These are phyloP conservation scores for Aspergillus olivimuriae DNA, from an alignment of 495 filamentous ascomycete species.

Conservation along the genomic window DNA sequence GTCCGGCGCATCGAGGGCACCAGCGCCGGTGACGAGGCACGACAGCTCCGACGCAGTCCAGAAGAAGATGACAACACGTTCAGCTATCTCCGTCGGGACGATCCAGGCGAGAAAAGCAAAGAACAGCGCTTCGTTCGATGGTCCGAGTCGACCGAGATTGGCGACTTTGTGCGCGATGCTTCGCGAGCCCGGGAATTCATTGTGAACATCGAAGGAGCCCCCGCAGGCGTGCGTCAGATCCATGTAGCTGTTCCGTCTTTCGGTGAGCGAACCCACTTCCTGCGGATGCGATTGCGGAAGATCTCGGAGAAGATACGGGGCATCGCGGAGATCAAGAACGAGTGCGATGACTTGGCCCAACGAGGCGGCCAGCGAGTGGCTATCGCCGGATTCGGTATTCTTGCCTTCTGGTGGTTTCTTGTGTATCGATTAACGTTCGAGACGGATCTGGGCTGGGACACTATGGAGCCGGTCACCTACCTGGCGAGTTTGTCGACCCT, in stretches of 20 bases:
- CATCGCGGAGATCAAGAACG: slow-evolving; percentile 66
- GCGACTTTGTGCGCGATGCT: slow-evolving; percentile 92
- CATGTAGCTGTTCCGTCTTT: slow-evolving; percentile 79
- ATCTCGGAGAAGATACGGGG: slow-evolving; percentile 58
- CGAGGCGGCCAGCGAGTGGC: slow-evolving; percentile 71
- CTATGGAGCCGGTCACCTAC: slow-evolving; percentile 89
- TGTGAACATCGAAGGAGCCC: slow-evolving; percentile 70
- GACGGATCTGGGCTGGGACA: slow-evolving; percentile 78
- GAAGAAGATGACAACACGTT: slow-evolving; percentile 31
- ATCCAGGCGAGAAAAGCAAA: slow-evolving; percentile 11
- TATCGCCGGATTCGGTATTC: slow-evolving; percentile 64
- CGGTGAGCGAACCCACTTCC: slow-evolving; percentile 80
- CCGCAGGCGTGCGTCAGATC: slow-evolving; percentile 53
- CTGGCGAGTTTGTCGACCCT: slow-evolving; percentile 74
- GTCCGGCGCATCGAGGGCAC: slow-evolving; percentile 44
- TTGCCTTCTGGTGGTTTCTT: slow-evolving; percentile 71
- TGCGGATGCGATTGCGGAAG: slow-evolving; percentile 68
- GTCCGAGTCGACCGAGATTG: slow-evolving; percentile 83
- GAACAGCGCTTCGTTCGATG: slow-evolving; percentile 69
- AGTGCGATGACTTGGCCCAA: slow-evolving; percentile 76
- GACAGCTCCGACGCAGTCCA: slow-evolving; percentile 21
- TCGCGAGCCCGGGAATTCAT: slow-evolving; percentile 78
- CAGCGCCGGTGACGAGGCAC: slow-evolving; percentile 20
- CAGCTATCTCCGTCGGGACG: slow-evolving; percentile 29
- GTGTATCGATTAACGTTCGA: slow-evolving; percentile 77